Percentiles rank a stretch among this genome's conserved stretches.
Evolutionary conservation across 2,329 filamentous ascomycete genomes (phyloP).

Genomic region (Colletotrichum gigasporum): DNA sequence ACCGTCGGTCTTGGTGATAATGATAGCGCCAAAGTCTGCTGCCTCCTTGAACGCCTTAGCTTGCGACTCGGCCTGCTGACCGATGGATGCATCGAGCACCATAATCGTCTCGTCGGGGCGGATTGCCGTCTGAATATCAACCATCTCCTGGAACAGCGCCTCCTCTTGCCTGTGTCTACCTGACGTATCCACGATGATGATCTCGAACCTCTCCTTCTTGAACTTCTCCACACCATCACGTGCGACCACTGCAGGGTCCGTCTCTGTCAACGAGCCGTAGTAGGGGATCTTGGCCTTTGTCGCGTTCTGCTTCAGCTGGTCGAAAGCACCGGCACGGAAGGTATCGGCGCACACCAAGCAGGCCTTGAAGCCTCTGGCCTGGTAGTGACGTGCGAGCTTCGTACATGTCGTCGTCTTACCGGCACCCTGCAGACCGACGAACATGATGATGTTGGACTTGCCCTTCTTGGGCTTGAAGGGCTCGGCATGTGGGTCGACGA

Average conservation of each 20-base stretch:
- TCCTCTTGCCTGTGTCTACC: conserved; percentile 95
- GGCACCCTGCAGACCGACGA: conserved; percentile 95
- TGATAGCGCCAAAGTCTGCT: conserved; percentile 96
- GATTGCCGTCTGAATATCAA: conserved; percentile 92
- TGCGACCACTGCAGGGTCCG: conserved; percentile 92
- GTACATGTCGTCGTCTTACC: conserved; percentile 99
- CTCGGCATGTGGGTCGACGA: conserved; percentile 95
- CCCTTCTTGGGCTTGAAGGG: conserved; percentile 98
- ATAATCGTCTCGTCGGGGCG: conserved; percentile 97
- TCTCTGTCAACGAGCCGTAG: conserved; percentile 96
- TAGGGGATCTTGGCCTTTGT: conserved; percentile 99
- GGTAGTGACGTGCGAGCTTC: conserved; percentile 94
- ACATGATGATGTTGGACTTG: conserved; percentile 98
- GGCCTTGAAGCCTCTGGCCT: conserved; percentile 89
- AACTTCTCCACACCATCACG: conserved; percentile 98
- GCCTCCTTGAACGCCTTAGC: conserved; percentile 97
- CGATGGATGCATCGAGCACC: conserved; percentile 96
- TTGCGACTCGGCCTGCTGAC: conserved; percentile 94
- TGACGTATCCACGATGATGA: conserved; percentile 98
- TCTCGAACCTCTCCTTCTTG: conserved; percentile 97
- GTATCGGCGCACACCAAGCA: conserved; percentile 98
- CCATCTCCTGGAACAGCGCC: conserved; percentile 96
- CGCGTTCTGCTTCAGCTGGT: conserved; percentile 98
- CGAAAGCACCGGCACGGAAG: conserved; percentile 97
- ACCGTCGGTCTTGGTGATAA: conserved; percentile 98